Conservation (phyloP, 2,329 filamentous ascomycete species). For the Arthrinium phaeospermum region DNA sequence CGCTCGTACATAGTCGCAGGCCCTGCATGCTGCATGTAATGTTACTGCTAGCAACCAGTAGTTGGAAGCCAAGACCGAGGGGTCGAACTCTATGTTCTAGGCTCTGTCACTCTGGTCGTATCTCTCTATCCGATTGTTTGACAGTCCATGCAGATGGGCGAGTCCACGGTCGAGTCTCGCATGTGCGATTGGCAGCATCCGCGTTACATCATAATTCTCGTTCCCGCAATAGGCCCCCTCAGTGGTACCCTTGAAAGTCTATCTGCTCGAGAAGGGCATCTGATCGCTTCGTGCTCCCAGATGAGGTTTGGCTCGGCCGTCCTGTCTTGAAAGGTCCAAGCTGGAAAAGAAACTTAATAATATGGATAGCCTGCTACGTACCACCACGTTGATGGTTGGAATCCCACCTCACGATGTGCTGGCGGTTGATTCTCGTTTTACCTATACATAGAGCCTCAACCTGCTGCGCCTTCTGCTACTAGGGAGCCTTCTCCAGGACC, state of each 20-base stretch:
- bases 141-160: no score
- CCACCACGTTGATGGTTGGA: neutral
- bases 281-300: neutral
- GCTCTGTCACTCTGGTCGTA: neutral
- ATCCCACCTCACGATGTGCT: neutral
- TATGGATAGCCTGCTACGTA: neutral
- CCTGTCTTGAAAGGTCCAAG: constrained; percentile 6
- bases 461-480: neutral
- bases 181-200: neutral
- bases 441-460: neutral
- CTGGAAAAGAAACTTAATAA: neutral
- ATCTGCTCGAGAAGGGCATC: neutral
- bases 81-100: neutral
- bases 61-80: neutral
- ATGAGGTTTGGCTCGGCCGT: neutral
- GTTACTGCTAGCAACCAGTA: neutral
- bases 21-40: neutral
- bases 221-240: neutral
- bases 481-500: neutral
- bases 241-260: neutral
- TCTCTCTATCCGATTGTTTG: neutral
- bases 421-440: neutral
- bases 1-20: neutral
- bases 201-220: neutral
- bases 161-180: neutral